Conservation (phyloP, 345 rosid genomes). For the Hibiscus tridactylites region DNA sequence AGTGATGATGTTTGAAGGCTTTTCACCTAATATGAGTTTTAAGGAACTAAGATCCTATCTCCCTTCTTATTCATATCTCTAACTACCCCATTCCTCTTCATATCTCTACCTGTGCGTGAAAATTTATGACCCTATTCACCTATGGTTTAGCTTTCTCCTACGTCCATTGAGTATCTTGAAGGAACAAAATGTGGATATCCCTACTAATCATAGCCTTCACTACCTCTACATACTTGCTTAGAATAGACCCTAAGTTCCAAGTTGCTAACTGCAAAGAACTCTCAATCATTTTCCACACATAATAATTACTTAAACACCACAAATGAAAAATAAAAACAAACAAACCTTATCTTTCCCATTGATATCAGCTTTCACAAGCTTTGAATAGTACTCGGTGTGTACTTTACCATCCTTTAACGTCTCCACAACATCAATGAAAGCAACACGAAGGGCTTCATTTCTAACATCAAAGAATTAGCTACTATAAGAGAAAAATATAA, state of each 20-base stretch:
- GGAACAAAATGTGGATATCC: not conserved
- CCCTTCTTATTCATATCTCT: not conserved
- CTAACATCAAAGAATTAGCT: conserved; percentile 31
- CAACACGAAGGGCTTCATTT: conserved; percentile 98
- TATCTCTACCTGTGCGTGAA: not conserved
- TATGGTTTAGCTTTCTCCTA: not conserved
- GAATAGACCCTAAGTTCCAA: not conserved
- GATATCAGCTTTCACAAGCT: conserved; percentile 94
- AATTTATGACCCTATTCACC: not conserved
- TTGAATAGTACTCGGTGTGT: conserved; percentile 72
- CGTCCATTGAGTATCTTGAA: not conserved
- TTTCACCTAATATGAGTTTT: not conserved
- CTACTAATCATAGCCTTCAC: not conserved
- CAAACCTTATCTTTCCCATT: conserved; percentile 92
- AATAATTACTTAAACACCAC: not conserved
- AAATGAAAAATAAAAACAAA: not conserved
- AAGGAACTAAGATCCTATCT: not conserved
- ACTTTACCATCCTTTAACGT: conserved; percentile 62
- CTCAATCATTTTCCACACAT: not conserved
- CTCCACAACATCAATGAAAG: conserved; percentile 89
- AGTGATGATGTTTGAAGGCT: not conserved
- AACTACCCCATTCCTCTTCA: not conserved
- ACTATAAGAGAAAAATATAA: conserved; percentile 2
- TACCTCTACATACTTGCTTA: not conserved
- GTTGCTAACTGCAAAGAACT: not conserved